These are phyloP conservation scores for Rhodosporidiobolus odoratus DNA, from an alignment of 768 basidiomycete genomes.

Conservation along the genomic window DNA sequence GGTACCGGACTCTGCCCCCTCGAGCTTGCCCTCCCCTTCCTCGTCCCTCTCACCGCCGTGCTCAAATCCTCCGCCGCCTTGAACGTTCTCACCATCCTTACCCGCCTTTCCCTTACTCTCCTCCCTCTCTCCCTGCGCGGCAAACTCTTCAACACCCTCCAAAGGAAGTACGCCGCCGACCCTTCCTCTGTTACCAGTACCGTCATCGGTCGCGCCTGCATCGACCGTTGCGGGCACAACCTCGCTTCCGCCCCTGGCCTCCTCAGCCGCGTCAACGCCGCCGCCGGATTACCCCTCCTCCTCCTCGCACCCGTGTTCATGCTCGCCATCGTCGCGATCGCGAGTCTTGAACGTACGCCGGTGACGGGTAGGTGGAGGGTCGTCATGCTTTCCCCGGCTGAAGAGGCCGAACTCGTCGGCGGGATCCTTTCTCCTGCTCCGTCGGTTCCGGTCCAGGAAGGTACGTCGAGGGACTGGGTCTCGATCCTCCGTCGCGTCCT, in stretches of 20 bases:
- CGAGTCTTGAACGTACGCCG: constrained; percentile 36
- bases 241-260: neutral
- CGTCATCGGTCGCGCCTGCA: constrained; percentile 4
- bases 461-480: constrained; percentile 37
- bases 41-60: constrained; percentile 23
- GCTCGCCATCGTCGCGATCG: constrained; percentile 31
- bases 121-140: constrained; percentile 34
- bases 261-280: constrained; percentile 30
- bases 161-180: constrained; percentile 3
- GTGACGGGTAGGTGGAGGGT: constrained; percentile 38
- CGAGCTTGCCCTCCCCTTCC: constrained; percentile 1
- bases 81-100: constrained; percentile 24
- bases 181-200: constrained; percentile 21
- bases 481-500: constrained; percentile 36
- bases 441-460: neutral
- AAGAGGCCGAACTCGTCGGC: constrained; percentile 38
- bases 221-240: neutral
- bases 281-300: constrained; percentile 22
- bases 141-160: constrained; percentile 23
- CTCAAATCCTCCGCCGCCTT: constrained; percentile 35
- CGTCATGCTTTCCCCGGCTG: constrained; percentile 37
- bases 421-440: constrained; percentile 21
- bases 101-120: constrained; percentile 31
- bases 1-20: no score
- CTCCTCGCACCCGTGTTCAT: constrained; percentile 35